phyloP scores from a whole-genome alignment of 148 eudicot genomes.

The Rhododendron williamsianum region DNA sequence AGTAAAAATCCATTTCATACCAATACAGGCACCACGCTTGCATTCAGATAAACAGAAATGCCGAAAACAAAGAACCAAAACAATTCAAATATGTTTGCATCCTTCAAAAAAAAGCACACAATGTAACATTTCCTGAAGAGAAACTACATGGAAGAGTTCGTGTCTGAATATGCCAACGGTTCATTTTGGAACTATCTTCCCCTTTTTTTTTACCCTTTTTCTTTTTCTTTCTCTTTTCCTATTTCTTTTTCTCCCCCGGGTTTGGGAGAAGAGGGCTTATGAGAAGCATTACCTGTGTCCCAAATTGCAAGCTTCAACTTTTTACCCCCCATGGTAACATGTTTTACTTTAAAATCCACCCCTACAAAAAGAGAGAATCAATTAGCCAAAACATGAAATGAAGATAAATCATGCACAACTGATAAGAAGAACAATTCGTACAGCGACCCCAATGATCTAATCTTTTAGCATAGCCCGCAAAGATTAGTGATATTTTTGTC shows the following conservation, averaged over 20 bases:
- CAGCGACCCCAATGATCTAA: not conserved
- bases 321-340: conserved; percentile 63
- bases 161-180: not conserved
- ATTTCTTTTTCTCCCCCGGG: not conserved
- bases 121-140: not conserved
- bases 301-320: conserved; percentile 84
- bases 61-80: not conserved
- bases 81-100: not conserved
- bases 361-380: conserved; percentile 20
- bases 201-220: not conserved
- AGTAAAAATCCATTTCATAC: not conserved
- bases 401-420: not conserved
- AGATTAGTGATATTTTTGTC: not conserved
- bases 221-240: not conserved
- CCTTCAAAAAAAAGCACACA: not conserved
- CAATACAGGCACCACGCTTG: not conserved
- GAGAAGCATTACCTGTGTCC: conserved; percentile 67
- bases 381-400: not conserved
- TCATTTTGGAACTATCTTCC: not conserved
- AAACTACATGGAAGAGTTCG: not conserved
- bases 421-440: not conserved
- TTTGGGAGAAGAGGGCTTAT: not conserved
- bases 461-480: not conserved
- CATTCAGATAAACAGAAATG: not conserved
- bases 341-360: conserved; percentile 81